Evolutionary conservation across 2,329 filamentous ascomycete species (phyloP).

Genomic region (Apiospora hydei): DNA sequence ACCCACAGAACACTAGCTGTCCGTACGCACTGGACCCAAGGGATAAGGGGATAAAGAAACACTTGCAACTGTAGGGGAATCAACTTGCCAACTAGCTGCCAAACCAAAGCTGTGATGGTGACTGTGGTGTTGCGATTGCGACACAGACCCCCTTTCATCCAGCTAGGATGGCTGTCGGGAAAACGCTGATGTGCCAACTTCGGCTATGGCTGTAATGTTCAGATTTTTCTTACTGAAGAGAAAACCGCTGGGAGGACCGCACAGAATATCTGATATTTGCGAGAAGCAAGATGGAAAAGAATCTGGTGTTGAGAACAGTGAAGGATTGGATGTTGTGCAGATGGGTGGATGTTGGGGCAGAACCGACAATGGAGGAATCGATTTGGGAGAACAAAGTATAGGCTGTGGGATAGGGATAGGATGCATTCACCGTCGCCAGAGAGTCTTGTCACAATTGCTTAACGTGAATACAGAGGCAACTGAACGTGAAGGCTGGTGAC

Average conservation of each 20-base stretch:
- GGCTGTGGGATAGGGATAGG: background rate
- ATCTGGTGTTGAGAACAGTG: slow-evolving; percentile 1
- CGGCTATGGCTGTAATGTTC: background rate
- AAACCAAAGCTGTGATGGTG: background rate
- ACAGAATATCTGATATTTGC: background rate
- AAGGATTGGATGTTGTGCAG: slow-evolving; percentile 14
- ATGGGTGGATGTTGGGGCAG: background rate
- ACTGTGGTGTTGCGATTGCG: background rate
- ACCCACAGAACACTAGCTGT: too few species aligned
- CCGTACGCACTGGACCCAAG: too few species aligned
- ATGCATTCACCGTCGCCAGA: background rate
- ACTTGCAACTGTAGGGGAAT: background rate
- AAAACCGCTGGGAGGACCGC: background rate
- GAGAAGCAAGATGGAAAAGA: background rate
- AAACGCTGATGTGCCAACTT: slow-evolving; percentile 3
- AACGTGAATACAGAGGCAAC: background rate
- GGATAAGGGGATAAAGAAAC: background rate
- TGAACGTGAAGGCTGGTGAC: background rate
- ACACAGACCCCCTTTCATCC: background rate
- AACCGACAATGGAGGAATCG: background rate
- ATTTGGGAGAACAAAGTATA: background rate
- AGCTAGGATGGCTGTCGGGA: background rate
- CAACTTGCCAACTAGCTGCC: background rate
- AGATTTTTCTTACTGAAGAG: background rate
- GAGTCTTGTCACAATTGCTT: background rate